Percentiles rank a stretch among this genome's conserved stretches.
These are phyloP conservation scores for Wakefieldia striispora DNA, from an alignment of 768 basidiomycete genomes.

Conservation along the genomic window DNA sequence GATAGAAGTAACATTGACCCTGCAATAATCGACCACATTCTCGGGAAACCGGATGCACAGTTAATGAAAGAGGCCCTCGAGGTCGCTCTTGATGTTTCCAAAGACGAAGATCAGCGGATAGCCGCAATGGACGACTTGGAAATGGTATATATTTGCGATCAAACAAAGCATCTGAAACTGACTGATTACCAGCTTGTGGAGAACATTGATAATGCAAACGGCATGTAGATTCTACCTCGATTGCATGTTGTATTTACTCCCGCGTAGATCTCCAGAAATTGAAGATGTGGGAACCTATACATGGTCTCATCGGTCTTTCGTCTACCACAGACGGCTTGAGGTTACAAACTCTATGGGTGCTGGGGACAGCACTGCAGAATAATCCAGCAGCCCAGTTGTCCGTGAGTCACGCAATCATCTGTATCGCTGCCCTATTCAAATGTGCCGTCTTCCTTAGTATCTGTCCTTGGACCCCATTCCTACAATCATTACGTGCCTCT, in stretches of 20 bases:
- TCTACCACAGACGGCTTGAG: constrained; percentile 59
- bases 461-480: constrained; percentile 65
- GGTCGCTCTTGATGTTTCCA: constrained; percentile 55
- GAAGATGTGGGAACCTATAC: constrained; percentile 76
- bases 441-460: constrained; percentile 42
- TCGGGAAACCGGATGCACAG: constrained; percentile 80
- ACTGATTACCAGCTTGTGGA: constrained; percentile 63
- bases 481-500: constrained; percentile 58
- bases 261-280: constrained; percentile 67
- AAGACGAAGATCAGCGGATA: constrained; percentile 57
- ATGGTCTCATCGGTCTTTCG: constrained; percentile 55
- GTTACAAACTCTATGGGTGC: constrained; percentile 75
- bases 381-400: constrained; percentile 81
- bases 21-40: constrained; percentile 78
- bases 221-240: constrained; percentile 27
- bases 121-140: constrained; percentile 81
- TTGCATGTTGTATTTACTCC: background rate
- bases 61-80: constrained; percentile 81
- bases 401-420: constrained; percentile 41
- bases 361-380: constrained; percentile 88
- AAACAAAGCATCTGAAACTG: background rate
- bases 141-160: constrained; percentile 55
- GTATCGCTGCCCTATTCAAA: background rate
- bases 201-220: constrained; percentile 88
- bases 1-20: constrained; percentile 64